A percentile compares a stretch with the other conserved stretches of the same genome.
Evolutionary conservation across 2,329 filamentous ascomycete genomes (phyloP).

Genomic region (Exophiala xenobiotica): DNA sequence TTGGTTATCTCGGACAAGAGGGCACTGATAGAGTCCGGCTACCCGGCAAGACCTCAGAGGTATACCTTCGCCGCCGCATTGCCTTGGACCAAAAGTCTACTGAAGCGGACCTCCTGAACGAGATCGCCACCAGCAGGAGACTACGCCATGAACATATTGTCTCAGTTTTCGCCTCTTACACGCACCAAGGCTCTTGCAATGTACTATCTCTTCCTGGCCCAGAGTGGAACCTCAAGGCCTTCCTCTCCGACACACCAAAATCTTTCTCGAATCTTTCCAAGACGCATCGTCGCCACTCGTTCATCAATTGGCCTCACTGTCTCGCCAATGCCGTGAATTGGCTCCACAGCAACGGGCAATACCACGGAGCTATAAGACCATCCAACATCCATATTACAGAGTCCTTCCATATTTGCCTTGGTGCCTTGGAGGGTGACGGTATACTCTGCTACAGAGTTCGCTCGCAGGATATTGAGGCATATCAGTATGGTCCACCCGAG

Average conservation of each 20-base stretch:
- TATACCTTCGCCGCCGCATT: slow-evolving; percentile 41
- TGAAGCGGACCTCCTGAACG: slow-evolving; percentile 41
- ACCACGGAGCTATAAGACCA: slow-evolving; percentile 58
- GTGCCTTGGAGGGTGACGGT: slow-evolving; percentile 57
- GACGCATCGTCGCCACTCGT: slow-evolving; percentile 40
- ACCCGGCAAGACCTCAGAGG: slow-evolving; percentile 29
- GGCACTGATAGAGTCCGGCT: slow-evolving; percentile 44
- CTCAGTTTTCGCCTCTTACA: slow-evolving; percentile 47
- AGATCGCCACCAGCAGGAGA: slow-evolving; percentile 40
- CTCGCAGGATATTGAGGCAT: slow-evolving; percentile 55
- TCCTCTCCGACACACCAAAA: slow-evolving; percentile 44
- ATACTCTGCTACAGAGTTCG: slow-evolving; percentile 55
- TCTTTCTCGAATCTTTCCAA: slow-evolving; percentile 45
- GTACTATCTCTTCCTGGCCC: slow-evolving; percentile 44
- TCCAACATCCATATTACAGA: slow-evolving; percentile 60
- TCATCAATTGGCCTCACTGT: slow-evolving; percentile 50
- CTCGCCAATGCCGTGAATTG: slow-evolving; percentile 57
- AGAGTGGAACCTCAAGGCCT: slow-evolving; percentile 43
- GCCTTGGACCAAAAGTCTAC: slow-evolving; percentile 40
- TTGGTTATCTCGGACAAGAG: slow-evolving; percentile 38
- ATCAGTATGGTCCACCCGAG: slow-evolving; percentile 61
- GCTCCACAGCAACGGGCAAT: slow-evolving; percentile 55
- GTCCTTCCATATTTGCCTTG: slow-evolving; percentile 57
- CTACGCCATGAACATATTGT: slow-evolving; percentile 46
- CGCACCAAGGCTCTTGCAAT: slow-evolving; percentile 43